phyloP scores from a whole-genome alignment of 1,284 basidiomycete genomes.

The Ganoderma leucocontextum region DNA sequence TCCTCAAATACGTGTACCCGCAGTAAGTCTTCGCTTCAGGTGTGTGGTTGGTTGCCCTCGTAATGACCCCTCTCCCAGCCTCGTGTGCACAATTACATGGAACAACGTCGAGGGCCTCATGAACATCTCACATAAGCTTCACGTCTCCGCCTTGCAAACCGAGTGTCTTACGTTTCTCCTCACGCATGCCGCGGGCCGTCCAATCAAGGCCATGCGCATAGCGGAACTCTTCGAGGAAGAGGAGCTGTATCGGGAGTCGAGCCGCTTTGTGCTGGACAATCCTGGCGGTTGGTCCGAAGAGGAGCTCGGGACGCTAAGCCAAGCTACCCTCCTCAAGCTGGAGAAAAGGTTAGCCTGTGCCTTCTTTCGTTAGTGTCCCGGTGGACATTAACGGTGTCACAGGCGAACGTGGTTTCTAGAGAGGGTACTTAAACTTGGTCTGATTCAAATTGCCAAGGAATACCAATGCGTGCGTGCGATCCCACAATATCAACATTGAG shows the following conservation, averaged over 20 bases:
- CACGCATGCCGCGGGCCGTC: conserved; percentile 89
- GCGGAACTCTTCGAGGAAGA: conserved; percentile 89
- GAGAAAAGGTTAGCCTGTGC: conserved; percentile 74
- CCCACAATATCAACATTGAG: background rate
- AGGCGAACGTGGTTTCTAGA: conserved; percentile 95
- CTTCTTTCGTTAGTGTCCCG: background rate
- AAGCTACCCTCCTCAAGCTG: conserved; percentile 85
- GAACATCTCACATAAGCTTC: conserved; percentile 87
- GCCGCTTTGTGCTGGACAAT: conserved; percentile 90
- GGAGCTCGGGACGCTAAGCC: conserved; percentile 81
- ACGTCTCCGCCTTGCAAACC: conserved; percentile 80
- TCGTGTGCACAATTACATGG: conserved; percentile 93
- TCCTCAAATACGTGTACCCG: conserved; percentile 87
- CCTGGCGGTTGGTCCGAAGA: conserved; percentile 86
- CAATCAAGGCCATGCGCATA: conserved; percentile 90
- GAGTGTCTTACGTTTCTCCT: conserved; percentile 88
- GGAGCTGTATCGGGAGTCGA: conserved; percentile 89
- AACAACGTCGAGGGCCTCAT: conserved; percentile 90
- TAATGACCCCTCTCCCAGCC: conserved; percentile 48
- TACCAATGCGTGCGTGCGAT: conserved; percentile 79
- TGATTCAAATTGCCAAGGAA: conserved; percentile 87
- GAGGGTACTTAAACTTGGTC: conserved; percentile 89
- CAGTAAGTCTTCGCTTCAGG: conserved; percentile 59
- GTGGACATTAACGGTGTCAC: background rate
- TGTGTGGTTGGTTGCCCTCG: background rate